Conservation (phyloP, 345 rosid species). For the Arabis alpina region DNA sequence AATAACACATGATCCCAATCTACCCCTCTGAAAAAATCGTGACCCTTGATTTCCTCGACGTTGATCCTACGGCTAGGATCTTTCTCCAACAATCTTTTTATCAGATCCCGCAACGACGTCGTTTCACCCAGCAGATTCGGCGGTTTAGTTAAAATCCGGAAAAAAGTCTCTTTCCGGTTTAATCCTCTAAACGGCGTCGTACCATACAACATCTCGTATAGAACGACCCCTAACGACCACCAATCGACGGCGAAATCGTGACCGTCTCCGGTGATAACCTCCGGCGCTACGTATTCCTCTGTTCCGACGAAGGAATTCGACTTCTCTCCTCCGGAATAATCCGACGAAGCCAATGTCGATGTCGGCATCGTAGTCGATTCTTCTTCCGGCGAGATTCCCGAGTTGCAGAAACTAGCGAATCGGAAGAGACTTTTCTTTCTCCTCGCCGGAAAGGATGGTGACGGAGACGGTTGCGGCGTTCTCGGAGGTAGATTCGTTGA, state of each 20-base stretch:
- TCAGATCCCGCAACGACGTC: conserved; percentile 72
- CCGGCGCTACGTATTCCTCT: conserved; percentile 94
- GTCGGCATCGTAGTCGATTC: conserved; percentile 29
- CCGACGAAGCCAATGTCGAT: conserved; percentile 23
- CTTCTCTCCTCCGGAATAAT: conserved; percentile 41
- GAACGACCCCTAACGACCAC: conserved; percentile 90
- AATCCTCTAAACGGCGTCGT: conserved; percentile 75
- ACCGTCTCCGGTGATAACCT: conserved; percentile 69
- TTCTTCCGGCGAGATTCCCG: conserved; percentile 48
- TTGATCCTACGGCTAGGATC: conserved; percentile 68
- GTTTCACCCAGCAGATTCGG: conserved; percentile 70
- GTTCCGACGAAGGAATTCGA: conserved; percentile 94
- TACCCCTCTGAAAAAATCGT: conserved; percentile 63
- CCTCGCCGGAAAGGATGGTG: background rate
- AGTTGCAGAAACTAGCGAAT: conserved; percentile 47
- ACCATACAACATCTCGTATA: conserved; percentile 92
- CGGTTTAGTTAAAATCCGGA: conserved; percentile 52
- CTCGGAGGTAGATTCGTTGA: conserved; percentile 66
- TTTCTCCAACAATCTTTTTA: conserved; percentile 61
- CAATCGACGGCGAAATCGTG: conserved; percentile 89
- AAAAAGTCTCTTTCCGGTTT: conserved; percentile 77
- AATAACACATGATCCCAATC: conserved; percentile 61
- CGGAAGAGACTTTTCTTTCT: conserved; percentile 33
- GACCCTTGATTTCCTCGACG: conserved; percentile 65
- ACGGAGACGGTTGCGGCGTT: conserved; percentile 42